Evolutionary conservation across 495 filamentous ascomycete genomes (phyloP), one percentile per base, ranked within the genome.

Genomic region (Hamigera avellanea): DNA sequence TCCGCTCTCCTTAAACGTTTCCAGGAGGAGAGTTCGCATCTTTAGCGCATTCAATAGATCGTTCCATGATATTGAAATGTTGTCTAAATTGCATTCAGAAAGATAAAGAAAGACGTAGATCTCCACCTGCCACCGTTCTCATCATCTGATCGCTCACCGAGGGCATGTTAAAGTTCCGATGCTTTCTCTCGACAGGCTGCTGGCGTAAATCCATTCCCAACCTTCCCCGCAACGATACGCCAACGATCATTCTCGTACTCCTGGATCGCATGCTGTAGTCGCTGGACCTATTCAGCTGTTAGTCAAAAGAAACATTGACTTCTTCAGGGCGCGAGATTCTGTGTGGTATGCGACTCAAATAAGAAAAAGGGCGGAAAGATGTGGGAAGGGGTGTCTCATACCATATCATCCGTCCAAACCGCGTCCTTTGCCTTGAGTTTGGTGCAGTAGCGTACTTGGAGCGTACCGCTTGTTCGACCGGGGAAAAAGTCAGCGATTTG

Each of bases 401-500:
- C 86, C 68, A 83, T 87, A 43, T 91, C 85, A 40, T 88, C 83
- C 37, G 81, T 89, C 87, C 87, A 95, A 42, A 78, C 72, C n/a
- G 83, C 87, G 31, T 79, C 84, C 64, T 93, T 93, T 7, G 83
- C 83, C 59, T 91, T 93, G 41, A 93, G 63, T 57, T 91, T 93
- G 18, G 86, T 93, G 51, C 87, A 95, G 55, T 95, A 95, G 9
- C 86, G 78, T 42, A 95, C 87, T 52, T 95, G 87, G 37, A 95
- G 62, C 23, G 87, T 93, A 26, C 85, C 86, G 19, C 80, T 86
- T 28, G 83, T 85, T 33, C 87, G 67, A 8, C 86, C 87, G 6
- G 87, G 87, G 47, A 95, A 93, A 60, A 89, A 93, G 49, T 93
- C 86, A 37, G 83, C 81, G 45, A 95, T 93, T 67, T 95, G 86